Evolutionary conservation across 1,284 basidiomycete species (phyloP).

Genomic region (Puccinia triticina): DNA sequence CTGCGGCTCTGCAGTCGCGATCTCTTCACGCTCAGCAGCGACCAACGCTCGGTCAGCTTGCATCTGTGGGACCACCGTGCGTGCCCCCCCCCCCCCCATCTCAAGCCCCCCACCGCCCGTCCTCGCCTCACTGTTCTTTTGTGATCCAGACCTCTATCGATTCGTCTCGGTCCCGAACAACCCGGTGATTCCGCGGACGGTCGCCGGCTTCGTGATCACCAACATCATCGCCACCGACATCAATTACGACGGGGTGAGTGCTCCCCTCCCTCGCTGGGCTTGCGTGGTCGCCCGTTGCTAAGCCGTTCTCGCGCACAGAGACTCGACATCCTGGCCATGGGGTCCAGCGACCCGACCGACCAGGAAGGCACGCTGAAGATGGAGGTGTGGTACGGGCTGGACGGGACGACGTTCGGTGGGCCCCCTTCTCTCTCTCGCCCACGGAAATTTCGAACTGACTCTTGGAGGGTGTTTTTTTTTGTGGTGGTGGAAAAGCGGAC

Average conservation of each 20-base stretch:
- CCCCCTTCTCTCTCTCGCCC: no score
- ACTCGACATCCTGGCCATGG: slow-evolving; percentile 40
- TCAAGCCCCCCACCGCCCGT: no score
- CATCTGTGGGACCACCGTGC: slow-evolving; percentile 83
- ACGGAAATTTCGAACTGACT: background rate
- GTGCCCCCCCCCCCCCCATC: slow-evolving; percentile 54
- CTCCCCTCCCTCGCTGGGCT: no score
- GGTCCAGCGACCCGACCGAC: background rate
- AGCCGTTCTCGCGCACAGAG: background rate
- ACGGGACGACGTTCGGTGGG: slow-evolving; percentile 39
- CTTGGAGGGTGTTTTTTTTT: no score
- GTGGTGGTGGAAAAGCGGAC: slow-evolving; percentile 51
- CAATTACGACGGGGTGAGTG: slow-evolving; percentile 48
- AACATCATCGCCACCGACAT: slow-evolving; percentile 45
- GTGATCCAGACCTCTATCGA: slow-evolving; percentile 24
- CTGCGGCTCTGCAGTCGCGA: slow-evolving; percentile 80
- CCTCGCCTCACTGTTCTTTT: background rate
- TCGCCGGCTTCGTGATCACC: slow-evolving; percentile 40
- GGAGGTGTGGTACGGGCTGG: slow-evolving; percentile 36
- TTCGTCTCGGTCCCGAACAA: slow-evolving; percentile 27
- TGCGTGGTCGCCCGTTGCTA: no score
- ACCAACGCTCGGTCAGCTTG: slow-evolving; percentile 73
- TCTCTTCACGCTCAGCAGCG: slow-evolving; percentile 72
- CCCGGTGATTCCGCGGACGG: slow-evolving; percentile 40
- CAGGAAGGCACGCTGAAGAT: slow-evolving; percentile 1